Evolutionary conservation across 192 early-diverging fungal genomes (phyloP).

Genomic region (Entomortierella chlamydospora): DNA sequence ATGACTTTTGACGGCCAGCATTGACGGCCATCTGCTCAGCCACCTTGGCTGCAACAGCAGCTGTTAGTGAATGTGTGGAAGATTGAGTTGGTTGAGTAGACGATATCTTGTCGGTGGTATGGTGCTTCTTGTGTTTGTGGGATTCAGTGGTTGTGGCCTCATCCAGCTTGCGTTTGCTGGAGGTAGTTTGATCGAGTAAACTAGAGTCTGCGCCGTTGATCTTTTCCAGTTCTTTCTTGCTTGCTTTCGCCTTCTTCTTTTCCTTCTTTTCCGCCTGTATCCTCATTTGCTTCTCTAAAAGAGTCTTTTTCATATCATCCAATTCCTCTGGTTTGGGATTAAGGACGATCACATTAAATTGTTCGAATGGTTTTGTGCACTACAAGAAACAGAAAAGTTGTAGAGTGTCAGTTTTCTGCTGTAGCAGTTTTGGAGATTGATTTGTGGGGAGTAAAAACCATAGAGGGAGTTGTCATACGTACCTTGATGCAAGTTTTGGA

Average conservation of each 20-base stretch:
- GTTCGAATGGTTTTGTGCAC: slow-evolving; percentile 72
- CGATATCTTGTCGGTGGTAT: neutral
- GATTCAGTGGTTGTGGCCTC: slow-evolving; percentile 17
- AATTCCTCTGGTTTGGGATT: slow-evolving; percentile 77
- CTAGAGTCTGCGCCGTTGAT: slow-evolving; percentile 33
- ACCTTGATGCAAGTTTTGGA: slow-evolving; percentile 71
- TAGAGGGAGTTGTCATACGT: neutral
- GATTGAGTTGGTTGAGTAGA: neutral
- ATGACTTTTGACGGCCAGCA: slow-evolving; percentile 37
- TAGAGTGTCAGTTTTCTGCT: neutral
- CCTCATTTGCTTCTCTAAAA: slow-evolving; percentile 65
- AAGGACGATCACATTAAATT: slow-evolving; percentile 72
- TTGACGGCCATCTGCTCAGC: slow-evolving; percentile 55
- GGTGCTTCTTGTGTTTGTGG: slow-evolving; percentile 32
- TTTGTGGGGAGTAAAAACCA: too few species aligned
- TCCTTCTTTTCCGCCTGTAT: slow-evolving; percentile 60
- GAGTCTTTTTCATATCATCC: slow-evolving; percentile 63
- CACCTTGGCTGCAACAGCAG: slow-evolving; percentile 59
- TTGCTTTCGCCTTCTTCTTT: slow-evolving; percentile 59
- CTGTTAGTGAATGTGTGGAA: slow-evolving; percentile 50
- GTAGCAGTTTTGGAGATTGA: too few species aligned
- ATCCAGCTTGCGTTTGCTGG: slow-evolving; percentile 45
- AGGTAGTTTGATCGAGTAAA: slow-evolving; percentile 18
- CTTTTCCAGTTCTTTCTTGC: slow-evolving; percentile 56
- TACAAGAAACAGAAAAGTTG: slow-evolving; percentile 15